phyloP scores from a whole-genome alignment of 2,329 filamentous ascomycete species.

The Colletotrichum magnum region DNA sequence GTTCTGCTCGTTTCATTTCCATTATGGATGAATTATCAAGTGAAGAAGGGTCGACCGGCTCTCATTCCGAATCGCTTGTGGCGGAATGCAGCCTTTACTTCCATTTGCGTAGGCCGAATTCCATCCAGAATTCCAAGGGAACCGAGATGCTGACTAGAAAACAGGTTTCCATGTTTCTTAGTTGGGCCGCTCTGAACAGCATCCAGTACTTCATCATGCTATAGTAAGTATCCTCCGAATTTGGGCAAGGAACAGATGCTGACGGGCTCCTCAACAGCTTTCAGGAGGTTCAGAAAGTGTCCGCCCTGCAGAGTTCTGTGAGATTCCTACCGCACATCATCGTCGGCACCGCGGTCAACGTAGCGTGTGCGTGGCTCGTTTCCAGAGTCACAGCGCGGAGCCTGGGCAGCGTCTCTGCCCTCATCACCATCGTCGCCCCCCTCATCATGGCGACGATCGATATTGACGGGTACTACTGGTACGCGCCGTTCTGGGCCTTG shows the following conservation, averaged over 20 bases:
- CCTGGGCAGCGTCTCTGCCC: constrained; percentile 55
- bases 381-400: constrained; percentile 54
- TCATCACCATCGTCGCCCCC: constrained; percentile 62
- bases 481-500: constrained; percentile 58
- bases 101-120: constrained; percentile 57
- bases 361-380: constrained; percentile 59
- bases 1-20: constrained; percentile 64
- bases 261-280: constrained; percentile 52
- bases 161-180: constrained; percentile 59
- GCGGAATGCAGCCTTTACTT: constrained; percentile 68
- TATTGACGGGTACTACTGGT: constrained; percentile 66
- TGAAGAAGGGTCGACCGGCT: constrained; percentile 61
- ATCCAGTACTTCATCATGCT: constrained; percentile 64
- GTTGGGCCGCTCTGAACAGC: constrained; percentile 61
- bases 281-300: constrained; percentile 61
- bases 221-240: constrained; percentile 52
- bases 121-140: too few relatives aligned
- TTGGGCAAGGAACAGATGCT: constrained; percentile 37
- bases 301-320: constrained; percentile 61
- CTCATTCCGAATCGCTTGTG: constrained; percentile 74
- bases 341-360: constrained; percentile 58
- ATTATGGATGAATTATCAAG: constrained; percentile 68
- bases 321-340: constrained; percentile 63
- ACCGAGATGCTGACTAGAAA: background rate
- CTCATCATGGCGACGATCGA: constrained; percentile 68